A percentile compares a stretch with the other conserved stretches of the same genome.
phyloP scores from a whole-genome alignment of 225 moss, liverwort and hornwort species.

The Marchantia paleacea region DNA sequence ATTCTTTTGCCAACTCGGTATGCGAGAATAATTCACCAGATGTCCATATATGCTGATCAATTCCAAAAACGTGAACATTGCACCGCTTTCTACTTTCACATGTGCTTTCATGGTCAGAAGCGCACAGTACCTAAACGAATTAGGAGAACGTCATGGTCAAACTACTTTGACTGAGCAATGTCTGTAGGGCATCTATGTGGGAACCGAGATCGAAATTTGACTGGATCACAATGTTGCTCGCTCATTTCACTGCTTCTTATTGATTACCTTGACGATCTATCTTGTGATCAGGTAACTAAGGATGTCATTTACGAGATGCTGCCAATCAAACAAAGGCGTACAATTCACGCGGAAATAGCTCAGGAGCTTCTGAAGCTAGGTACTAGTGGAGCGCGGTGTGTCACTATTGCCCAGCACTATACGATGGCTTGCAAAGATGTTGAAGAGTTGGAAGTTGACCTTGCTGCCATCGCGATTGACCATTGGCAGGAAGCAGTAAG shows the following conservation, averaged over 20 bases:
- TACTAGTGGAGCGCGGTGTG: conserved; percentile 38
- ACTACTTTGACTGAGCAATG: too few species aligned
- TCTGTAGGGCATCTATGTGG: too few species aligned
- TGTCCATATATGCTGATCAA: too few species aligned
- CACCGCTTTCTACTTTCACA: too few species aligned
- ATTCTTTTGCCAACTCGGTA: conserved; percentile 49
- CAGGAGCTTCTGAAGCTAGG: conserved; percentile 46
- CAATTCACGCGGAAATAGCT: conserved; percentile 52
- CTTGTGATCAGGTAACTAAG: conserved; percentile 40
- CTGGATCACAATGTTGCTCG: too few species aligned
- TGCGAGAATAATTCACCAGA: neutral
- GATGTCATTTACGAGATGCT: conserved; percentile 52
- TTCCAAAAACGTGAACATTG: too few species aligned
- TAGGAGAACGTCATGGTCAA: too few species aligned
- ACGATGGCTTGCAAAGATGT: conserved; percentile 62
- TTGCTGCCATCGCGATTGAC: conserved; percentile 50
- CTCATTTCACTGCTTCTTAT: too few species aligned
- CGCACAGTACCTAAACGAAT: too few species aligned
- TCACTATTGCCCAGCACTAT: conserved; percentile 50
- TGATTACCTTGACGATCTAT: neutral
- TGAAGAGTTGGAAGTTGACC: conserved; percentile 50
- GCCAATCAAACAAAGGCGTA: conserved; percentile 46
- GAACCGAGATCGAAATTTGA: too few species aligned
- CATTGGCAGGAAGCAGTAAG: conserved; percentile 58
- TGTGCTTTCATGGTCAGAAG: too few species aligned